Evolutionary conservation across 768 basidiomycete genomes (phyloP), one percentile per base, ranked within the genome.

Genomic region (Boletellus sp.): DNA sequence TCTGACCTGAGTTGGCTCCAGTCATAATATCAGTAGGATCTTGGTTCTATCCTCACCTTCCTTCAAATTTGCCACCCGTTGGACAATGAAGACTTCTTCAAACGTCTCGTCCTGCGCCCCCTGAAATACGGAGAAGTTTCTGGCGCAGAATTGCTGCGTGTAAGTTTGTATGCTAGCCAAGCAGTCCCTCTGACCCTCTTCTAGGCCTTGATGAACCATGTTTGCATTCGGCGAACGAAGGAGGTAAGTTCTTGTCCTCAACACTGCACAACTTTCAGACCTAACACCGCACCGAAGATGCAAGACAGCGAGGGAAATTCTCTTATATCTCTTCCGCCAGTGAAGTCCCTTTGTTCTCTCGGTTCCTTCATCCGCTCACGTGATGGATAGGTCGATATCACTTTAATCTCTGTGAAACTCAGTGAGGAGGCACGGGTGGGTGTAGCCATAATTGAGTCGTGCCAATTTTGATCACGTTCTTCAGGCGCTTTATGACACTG

Each of bases 31-130:
- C 22, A 46, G n/a, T 54, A 91, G 85, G 93, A 95, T 68, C 80
- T 96, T 17, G 91, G 94, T 3, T 89, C 93, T 10, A 72, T 94
- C 43, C 70, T 96, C 20, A 84, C 81, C 2, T 96, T 96, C 70
- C 76, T 95, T 32, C 78, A 74, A 62, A 83, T 95, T n/a, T 96
- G 94, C 62, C 77, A 72, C 33, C 94, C 94, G 0, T 70, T 96
- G 6, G 89, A 94, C 63, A 78, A 90, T 10, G 83, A 85, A 45
- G 85, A 90, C 48, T 86, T 87, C 59, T 95, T 83, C 75, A 89
- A 86, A 58, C 72, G 87, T 11, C 72, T 92, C 16, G 73, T 96
- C 15, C 68, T 92, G 33, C 81, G 92, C 8, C 92, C 92, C 2
- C 64, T 94, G 47, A 85, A 85, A 55, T 68, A 82, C 28, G 90